Conservation (phyloP, 1,139 yeast genomes). For the Saccharomyces hybrid region DNA sequence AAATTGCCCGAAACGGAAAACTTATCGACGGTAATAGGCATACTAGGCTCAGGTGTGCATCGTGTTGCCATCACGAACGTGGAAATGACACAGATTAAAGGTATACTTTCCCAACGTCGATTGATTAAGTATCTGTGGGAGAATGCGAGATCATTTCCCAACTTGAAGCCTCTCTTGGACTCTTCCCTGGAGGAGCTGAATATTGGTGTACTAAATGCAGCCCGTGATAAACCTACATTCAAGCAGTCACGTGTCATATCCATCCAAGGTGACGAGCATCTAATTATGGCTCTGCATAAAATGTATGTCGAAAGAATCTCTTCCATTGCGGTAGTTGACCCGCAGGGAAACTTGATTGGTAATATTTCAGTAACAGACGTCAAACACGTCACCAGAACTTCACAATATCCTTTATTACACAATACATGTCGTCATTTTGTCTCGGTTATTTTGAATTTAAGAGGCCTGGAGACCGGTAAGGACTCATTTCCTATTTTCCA, state of each 20-base stretch:
- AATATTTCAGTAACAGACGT: conserved; percentile 92
- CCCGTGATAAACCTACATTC: conserved; percentile 17
- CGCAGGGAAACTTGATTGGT: conserved; percentile 65
- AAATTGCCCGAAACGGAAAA: conserved; percentile 64
- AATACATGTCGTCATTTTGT: conserved; percentile 81
- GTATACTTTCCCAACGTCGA: conserved; percentile 85
- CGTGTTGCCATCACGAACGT: conserved; percentile 73
- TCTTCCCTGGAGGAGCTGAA: conserved; percentile 37
- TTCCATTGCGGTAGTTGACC: conserved; percentile 88
- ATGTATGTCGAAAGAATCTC: conserved; percentile 81
- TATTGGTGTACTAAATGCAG: conserved; percentile 27
- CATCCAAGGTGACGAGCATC: conserved; percentile 73
- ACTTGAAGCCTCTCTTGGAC: conserved; percentile 66
- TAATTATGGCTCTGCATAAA: conserved; percentile 74
- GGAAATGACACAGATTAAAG: conserved; percentile 45
- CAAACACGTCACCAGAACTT: conserved; percentile 70
- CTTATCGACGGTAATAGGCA: conserved; percentile 68
- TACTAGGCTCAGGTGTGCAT: conserved; percentile 87
- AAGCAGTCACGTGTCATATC: conserved; percentile 48
- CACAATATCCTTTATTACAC: conserved; percentile 69
- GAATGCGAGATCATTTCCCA: conserved; percentile 76
- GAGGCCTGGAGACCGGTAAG: conserved; percentile 77
- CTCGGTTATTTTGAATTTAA: conserved; percentile 70
- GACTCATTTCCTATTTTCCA: conserved; percentile 95
- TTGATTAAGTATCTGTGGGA: conserved; percentile 81